Conservation (phyloP, 495 filamentous ascomycete genomes). For the Jackrogersella minutella region DNA sequence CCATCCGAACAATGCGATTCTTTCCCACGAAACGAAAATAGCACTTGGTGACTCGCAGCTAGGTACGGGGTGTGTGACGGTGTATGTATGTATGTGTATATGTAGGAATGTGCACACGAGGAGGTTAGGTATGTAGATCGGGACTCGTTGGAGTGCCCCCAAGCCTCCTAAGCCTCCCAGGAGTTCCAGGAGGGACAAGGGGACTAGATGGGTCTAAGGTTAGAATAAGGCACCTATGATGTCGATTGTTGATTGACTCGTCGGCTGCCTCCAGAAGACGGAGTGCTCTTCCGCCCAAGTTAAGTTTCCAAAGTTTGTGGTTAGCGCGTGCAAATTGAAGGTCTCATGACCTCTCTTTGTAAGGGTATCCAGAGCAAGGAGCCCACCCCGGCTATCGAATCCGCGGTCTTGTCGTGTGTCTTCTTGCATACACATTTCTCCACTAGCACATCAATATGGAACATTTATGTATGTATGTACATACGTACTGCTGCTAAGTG, state of each 20-base stretch:
- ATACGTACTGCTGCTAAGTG: constrained; percentile 34
- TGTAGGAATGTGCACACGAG: not conserved
- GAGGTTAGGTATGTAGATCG: not conserved
- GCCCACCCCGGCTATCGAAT: constrained; percentile 35
- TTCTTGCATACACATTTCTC: constrained; percentile 30
- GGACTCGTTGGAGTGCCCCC: not conserved
- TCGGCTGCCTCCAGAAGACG: constrained; percentile 36
- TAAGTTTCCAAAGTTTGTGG: constrained; percentile 39
- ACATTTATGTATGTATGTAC: constrained; percentile 12
- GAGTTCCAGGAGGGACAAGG: constrained; percentile 3
- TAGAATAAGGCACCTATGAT: constrained; percentile 36
- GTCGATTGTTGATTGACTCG: constrained; percentile 38
- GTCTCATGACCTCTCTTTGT: constrained; percentile 44
- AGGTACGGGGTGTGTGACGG: constrained; percentile 23
- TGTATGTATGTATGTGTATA: not conserved
- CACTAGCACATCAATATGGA: constrained; percentile 11
- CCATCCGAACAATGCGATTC: constrained; percentile 21
- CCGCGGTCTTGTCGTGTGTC: constrained; percentile 37
- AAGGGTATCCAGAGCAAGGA: constrained; percentile 44
- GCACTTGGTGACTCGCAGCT: constrained; percentile 34
- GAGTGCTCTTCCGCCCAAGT: constrained; percentile 36
- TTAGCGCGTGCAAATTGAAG: constrained; percentile 39
- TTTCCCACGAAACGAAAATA: constrained; percentile 7
- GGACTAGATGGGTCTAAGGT: constrained; percentile 27
- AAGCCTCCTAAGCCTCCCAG: not conserved